Evolutionary conservation across 2,329 filamentous ascomycete species (phyloP).

Genomic region (Meredithiella fracta): DNA sequence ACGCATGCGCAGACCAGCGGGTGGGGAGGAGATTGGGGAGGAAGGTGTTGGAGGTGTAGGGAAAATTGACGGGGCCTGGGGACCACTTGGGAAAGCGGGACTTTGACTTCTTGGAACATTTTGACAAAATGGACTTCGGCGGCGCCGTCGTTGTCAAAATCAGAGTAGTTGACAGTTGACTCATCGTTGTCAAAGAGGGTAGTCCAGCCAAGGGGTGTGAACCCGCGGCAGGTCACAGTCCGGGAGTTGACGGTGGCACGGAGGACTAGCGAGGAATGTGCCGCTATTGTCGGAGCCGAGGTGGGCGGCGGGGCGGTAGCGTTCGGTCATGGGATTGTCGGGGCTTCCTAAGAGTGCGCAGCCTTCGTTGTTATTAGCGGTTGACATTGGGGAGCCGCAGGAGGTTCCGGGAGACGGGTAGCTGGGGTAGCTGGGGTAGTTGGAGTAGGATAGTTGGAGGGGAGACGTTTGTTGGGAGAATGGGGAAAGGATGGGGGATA

Average conservation of each 20-base stretch:
- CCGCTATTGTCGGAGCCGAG: too few relatives aligned
- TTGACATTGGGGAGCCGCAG: background rate
- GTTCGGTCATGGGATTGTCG: too few relatives aligned
- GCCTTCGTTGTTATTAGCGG: too few relatives aligned
- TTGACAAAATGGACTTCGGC: slow-evolving; percentile 9
- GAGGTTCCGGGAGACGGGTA: background rate
- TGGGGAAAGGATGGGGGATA: background rate
- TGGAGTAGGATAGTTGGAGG: background rate
- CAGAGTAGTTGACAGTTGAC: background rate
- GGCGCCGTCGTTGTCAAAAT: slow-evolving; percentile 3
- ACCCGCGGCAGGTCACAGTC: too few relatives aligned
- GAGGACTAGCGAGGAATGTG: too few relatives aligned
- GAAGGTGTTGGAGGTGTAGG: background rate
- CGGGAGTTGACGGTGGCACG: background rate
- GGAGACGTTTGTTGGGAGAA: background rate
- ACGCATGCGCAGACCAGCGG: slow-evolving; percentile 1
- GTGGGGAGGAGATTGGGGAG: background rate
- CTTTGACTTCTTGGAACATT: slow-evolving; percentile 2
- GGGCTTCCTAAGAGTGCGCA: too few relatives aligned
- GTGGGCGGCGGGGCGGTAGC: too few relatives aligned
- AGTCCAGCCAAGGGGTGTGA: too few relatives aligned
- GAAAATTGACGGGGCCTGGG: slow-evolving; percentile 2
- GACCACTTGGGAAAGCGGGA: background rate
- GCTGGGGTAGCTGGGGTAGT: background rate
- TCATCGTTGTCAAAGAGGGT: background rate